A percentile compares a stretch with the other conserved stretches of the same genome.
phyloP scores from a whole-genome alignment of 805 yeast species.

The Kurtzmaniella fragi region DNA sequence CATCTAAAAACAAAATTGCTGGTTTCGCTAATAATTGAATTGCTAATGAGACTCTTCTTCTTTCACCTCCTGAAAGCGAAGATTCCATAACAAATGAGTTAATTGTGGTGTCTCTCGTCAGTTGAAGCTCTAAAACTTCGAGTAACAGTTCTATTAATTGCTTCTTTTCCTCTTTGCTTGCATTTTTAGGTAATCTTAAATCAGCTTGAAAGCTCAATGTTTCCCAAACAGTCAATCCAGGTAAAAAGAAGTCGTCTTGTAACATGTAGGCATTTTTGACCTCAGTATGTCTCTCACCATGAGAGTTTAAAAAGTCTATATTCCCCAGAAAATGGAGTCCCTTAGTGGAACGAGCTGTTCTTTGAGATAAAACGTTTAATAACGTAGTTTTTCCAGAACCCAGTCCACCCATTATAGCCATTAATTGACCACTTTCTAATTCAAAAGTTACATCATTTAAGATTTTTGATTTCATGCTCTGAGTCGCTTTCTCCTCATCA shows the following conservation, averaged over 20 bases:
- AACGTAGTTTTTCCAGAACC: slow-evolving; percentile 86
- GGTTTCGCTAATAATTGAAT: slow-evolving; percentile 76
- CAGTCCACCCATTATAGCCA: slow-evolving; percentile 84
- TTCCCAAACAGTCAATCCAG: slow-evolving; percentile 70
- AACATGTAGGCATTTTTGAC: slow-evolving; percentile 57
- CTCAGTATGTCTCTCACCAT: neutral
- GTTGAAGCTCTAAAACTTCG: slow-evolving; percentile 59
- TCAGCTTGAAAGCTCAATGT: slow-evolving; percentile 69
- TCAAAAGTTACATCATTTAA: slow-evolving; percentile 50
- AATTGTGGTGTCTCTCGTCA: slow-evolving; percentile 55
- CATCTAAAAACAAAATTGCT: slow-evolving; percentile 71
- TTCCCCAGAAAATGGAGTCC: slow-evolving; percentile 40
- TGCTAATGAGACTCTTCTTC: slow-evolving; percentile 70
- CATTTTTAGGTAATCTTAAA: slow-evolving; percentile 50
- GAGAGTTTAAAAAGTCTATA: slow-evolving; percentile 23
- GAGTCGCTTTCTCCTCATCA: slow-evolving; percentile 5
- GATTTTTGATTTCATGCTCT: slow-evolving; percentile 10
- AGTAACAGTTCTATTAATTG: slow-evolving; percentile 56
- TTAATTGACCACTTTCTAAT: slow-evolving; percentile 53
- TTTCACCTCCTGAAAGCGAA: slow-evolving; percentile 83
- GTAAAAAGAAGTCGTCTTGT: slow-evolving; percentile 69
- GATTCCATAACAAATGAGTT: slow-evolving; percentile 45
- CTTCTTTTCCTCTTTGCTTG: slow-evolving; percentile 38
- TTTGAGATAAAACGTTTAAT: slow-evolving; percentile 58
- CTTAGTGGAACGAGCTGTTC: slow-evolving; percentile 37